phyloP scores from a whole-genome alignment of 768 basidiomycete genomes.

The Trametes cubensis region DNA sequence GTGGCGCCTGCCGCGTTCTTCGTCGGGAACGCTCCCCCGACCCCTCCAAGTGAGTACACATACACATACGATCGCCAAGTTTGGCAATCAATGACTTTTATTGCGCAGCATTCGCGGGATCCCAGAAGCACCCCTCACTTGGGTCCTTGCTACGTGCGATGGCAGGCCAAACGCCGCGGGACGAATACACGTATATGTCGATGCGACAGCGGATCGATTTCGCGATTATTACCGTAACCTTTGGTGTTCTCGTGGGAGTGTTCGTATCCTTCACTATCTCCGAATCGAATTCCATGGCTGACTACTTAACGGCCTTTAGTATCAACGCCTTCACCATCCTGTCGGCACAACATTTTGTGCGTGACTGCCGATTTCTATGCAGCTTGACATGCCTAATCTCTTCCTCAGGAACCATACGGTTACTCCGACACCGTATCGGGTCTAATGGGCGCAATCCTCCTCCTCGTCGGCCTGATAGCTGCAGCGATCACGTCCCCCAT shows the following conservation, averaged over 20 bases:
- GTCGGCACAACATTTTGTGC: conserved; percentile 68
- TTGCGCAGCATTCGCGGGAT: conserved; percentile 62
- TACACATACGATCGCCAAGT: background rate
- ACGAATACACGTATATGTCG: conserved; percentile 52
- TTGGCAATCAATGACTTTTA: background rate
- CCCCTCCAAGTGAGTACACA: conserved; percentile 67
- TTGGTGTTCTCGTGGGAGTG: conserved; percentile 68
- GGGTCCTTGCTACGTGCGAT: conserved; percentile 56
- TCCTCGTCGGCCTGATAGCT: conserved; percentile 70
- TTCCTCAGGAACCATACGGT: conserved; percentile 63
- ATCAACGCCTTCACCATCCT: conserved; percentile 67
- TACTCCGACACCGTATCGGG: conserved; percentile 71
- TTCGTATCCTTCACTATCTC: conserved; percentile 39
- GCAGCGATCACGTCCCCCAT: conserved; percentile 72
- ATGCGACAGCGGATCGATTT: conserved; percentile 73
- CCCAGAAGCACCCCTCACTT: conserved; percentile 58
- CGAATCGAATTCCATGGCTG: background rate
- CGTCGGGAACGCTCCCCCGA: conserved; percentile 64
- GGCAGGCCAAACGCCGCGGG: conserved; percentile 40
- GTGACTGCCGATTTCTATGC: conserved; percentile 28
- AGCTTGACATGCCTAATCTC: background rate
- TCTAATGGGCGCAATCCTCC: conserved; percentile 67
- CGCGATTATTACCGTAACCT: conserved; percentile 55
- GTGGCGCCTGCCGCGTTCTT: conserved; percentile 60
- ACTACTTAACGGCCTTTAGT: conserved; percentile 36